A percentile compares a stretch with the other conserved stretches of the same genome.
These are phyloP conservation scores for Apiosordaria backusii DNA, from an alignment of 495 filamentous ascomycete genomes.

Conservation along the genomic window DNA sequence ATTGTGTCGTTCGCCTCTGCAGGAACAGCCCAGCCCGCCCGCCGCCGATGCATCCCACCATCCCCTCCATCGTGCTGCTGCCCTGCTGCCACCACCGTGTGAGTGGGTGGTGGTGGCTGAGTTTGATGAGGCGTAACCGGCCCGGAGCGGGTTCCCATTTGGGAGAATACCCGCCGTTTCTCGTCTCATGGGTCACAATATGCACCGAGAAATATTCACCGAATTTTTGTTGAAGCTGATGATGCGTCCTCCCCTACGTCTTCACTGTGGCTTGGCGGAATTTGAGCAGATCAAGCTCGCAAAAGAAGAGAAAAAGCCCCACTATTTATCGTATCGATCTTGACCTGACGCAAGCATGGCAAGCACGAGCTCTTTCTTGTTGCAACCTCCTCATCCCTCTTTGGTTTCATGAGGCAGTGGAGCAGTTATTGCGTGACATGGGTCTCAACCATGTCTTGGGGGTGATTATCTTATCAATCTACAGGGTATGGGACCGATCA, in stretches of 20 bases:
- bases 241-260: neutral
- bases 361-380: neutral
- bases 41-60: neutral
- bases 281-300: neutral
- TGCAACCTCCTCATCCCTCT: neutral
- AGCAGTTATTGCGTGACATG: neutral
- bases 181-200: too few relatives aligned
- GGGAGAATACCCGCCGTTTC: neutral
- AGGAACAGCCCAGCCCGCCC: neutral
- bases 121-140: neutral
- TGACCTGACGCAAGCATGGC: too few relatives aligned
- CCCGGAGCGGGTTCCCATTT: neutral
- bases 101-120: neutral
- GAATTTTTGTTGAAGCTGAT: neutral
- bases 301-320: too few relatives aligned
- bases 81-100: too few relatives aligned
- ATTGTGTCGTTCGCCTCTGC: neutral
- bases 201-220: too few relatives aligned
- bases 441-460: too few relatives aligned
- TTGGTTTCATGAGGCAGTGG: neutral
- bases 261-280: neutral
- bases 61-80: neutral
- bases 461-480: neutral
- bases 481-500: neutral
- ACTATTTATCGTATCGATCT: neutral